Conservation (phyloP, 2,329 filamentous ascomycete genomes). For the Ophiocordyceps camponoti-saundersi region DNA sequence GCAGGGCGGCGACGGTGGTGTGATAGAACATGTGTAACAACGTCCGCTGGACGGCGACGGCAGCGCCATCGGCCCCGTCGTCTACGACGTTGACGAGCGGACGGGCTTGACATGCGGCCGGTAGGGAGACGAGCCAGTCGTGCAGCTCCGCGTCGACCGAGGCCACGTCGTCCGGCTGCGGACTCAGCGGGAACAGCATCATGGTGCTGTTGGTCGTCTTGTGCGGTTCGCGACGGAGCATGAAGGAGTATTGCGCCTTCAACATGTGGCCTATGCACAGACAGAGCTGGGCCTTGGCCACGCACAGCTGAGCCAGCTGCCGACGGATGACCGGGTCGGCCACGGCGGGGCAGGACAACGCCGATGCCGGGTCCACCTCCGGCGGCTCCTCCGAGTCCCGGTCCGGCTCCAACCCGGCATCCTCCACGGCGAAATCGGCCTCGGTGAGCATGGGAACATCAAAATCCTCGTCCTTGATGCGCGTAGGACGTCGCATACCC, state of each 20-base stretch:
- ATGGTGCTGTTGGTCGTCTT: constrained; percentile 61
- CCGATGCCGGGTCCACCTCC: neutral
- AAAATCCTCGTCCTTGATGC: constrained; percentile 86
- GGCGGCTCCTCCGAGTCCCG: neutral
- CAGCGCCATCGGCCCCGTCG: constrained; percentile 38
- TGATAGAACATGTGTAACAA: constrained; percentile 87
- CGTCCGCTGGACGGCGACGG: constrained; percentile 56
- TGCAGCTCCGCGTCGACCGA: constrained; percentile 64
- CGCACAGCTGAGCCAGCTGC: constrained; percentile 73
- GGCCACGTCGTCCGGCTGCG: constrained; percentile 46
- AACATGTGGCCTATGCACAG: constrained; percentile 81
- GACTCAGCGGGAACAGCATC: constrained; percentile 81
- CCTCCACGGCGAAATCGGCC: constrained; percentile 48
- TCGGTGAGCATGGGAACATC: constrained; percentile 81
- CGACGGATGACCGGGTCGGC: constrained; percentile 57
- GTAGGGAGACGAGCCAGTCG: constrained; percentile 59
- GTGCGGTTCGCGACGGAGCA: constrained; percentile 70
- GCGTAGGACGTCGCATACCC: constrained; percentile 81
- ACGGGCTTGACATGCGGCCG: constrained; percentile 53
- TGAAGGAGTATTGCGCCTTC: constrained; percentile 78
- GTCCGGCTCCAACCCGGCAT: neutral
- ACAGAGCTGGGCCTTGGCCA: constrained; percentile 80
- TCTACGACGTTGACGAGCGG: constrained; percentile 35
- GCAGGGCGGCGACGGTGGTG: constrained; percentile 77
- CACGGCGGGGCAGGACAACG: constrained; percentile 45